Base-by-base conservation (phyloP, 2,329 filamentous ascomycete species). In the Didymella segeticola region DNA sequence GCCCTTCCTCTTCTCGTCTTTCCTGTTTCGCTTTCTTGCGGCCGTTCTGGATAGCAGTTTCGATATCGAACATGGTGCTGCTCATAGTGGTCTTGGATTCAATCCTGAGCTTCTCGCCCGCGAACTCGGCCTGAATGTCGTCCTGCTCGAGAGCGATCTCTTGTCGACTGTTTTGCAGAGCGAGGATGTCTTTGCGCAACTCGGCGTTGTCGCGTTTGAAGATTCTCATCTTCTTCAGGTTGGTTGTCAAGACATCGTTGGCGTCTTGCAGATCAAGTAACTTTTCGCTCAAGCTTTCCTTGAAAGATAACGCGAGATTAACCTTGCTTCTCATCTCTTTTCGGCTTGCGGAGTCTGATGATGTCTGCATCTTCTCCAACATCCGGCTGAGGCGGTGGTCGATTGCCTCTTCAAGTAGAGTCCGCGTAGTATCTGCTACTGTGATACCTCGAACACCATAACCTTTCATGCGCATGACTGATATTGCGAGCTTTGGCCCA, bases 181-280 rank as follows among this genome's bases (percentile, higher is more conserved):
- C 73, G 27, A 83, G 71, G 42, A 83, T 75, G 29, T 79, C 76
- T 34, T 73, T 77, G 23, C 82, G 76, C 45, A 82, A 57, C 27
- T 76, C 57, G 70, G 71, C 68, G 77, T 79, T 63, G 75, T 78
- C 57, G 71, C 77, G 66, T 75, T 79, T 57, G 75, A 76, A 58
- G 66, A 63, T 73, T 51, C 77, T 79, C 38, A 80, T 61, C 50
- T 79, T 77, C 43, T 76, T 71, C 22, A 77, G 75, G 20, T 82
- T 74, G 2, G 75, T 69, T 51, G 77, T 79, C 38, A 82, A 78
- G 47, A 79, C 78, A 53, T 83, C 79, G 3, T 83, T 75, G 19
- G 81, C 77, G 58, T 81, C 80, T 53, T 80, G 82, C 23, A 84
- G 68, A 36, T 80, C 78, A 38, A 83, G 76, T 2, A 84, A 67